Base-by-base conservation (phyloP, 306 rosid species). In the Acacia acuminata region DNA sequence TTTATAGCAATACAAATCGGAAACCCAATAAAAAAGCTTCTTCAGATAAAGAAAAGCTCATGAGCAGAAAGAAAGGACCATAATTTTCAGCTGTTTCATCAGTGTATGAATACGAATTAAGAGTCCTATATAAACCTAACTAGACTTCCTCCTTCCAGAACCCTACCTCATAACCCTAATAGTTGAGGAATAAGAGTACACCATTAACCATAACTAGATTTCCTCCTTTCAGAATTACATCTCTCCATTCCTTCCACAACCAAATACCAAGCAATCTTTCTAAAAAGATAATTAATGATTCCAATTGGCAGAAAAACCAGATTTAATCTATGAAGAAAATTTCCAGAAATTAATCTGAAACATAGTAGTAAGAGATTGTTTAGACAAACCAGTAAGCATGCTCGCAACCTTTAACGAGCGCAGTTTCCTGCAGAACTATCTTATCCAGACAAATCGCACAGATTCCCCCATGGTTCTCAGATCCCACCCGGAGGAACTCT, bases 391-490 rank as follows among this genome's bases (percentile, higher is more conserved):
- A 89, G 91, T 89, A 91, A 30, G 96, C 93, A 67, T 91, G 96
- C 90, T 91, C 96, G 90, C 96, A 91, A 79, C 92, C 96, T 88
- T 88, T 88, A 60, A 91, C 87, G 32, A 93, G 88, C 55, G 99
- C 97, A 43, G 94, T 94, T 79, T 96, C 98, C 81, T 87, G 91
- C 15, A 93, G 94, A 65, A 76, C 75, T 63, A 96, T 96, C 81
- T 80, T 80, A 85, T 91, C 85, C 81, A 91, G 78, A 80, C 93
- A 89, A 30, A 91, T 88, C 1, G 93, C 96, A 73, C 93, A 91
- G 24, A 83, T 71, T 81, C 93, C 93, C 75, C 86, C 88, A 68
- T 86, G 91, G 77, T 75, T 79, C 78, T 82, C 91, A 78, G 75
- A 82, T 12, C 82, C 82, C 74, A 76, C 79, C 40, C 65, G 83